Evolutionary conservation across 139 green algal species (phyloP).

Genomic region (Asterochloris erici): DNA sequence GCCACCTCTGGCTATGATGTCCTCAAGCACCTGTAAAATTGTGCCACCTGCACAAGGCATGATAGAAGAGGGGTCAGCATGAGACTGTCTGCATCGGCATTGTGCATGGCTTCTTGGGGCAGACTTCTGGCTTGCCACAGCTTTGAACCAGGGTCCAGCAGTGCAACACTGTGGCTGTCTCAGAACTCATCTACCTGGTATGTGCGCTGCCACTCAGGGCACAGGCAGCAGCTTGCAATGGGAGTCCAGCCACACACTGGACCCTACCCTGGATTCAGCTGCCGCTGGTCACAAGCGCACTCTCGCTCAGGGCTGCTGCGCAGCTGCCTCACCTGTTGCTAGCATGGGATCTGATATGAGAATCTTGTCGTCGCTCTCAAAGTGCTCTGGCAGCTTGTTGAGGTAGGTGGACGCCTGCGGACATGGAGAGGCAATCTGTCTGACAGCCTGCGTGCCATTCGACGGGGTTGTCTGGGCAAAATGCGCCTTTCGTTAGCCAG

Average conservation of each 20-base stretch:
- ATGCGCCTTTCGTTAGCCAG: background rate
- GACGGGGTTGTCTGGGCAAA: background rate
- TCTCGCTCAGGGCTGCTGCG: no score
- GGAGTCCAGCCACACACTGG: background rate
- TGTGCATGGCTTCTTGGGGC: background rate
- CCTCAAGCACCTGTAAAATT: constrained; percentile 63
- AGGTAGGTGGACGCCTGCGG: constrained; percentile 81
- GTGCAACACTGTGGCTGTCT: no score
- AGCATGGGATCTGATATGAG: constrained; percentile 89
- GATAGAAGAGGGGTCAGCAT: background rate
- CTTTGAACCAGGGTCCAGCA: no score
- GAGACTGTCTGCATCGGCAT: no score
- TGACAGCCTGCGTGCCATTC: no score
- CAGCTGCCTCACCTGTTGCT: constrained; percentile 59
- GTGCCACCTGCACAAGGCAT: constrained; percentile 59
- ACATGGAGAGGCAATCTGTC: no score
- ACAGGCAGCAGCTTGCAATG: background rate
- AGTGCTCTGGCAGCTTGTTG: constrained; percentile 87
- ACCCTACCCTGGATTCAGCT: background rate
- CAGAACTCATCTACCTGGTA: no score
- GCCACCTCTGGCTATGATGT: constrained; percentile 73
- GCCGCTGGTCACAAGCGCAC: background rate
- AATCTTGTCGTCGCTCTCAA: constrained; percentile 69
- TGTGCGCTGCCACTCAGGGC: no score
- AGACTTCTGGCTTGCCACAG: background rate